Evolutionary conservation across 805 yeast species (phyloP), one percentile per base, ranked within the genome.

Genomic region (Candida insectalens): DNA sequence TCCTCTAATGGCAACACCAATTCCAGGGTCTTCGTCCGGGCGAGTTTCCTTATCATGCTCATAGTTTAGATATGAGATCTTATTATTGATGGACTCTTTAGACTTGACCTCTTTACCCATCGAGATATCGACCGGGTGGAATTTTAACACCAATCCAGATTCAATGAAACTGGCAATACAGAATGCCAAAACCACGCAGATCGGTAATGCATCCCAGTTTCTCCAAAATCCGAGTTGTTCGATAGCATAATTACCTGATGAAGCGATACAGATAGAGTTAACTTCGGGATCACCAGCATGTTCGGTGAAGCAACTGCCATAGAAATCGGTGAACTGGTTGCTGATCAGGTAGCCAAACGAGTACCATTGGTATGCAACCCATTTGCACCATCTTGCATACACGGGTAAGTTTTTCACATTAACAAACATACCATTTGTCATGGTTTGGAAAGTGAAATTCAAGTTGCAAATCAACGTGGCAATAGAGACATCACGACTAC

Each of bases 311-410:
- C 84, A 77, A 34, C 69, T 73, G 10, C 85, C 85, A 27, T 52
- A 39, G 59, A 64, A 81, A 22, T 67, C 71, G 2, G 80, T 62
- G 49, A 71, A 84, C 44, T 83, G 77, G 47, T 77, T 80, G 0
- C 87, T 67, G 27, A 69, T 46, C 36, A 77, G 47, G 2, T 76
- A 77, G 3, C 92, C 92, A 54, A 80, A 81, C 0, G 77, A 77
- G 49, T 80, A 84, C 83, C 88, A 85, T 34, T 79, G 65, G 49
- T 71, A 81, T 0, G 89, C 77, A 36, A 77, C 60, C 53, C 81
- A 84, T 49, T 79, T 82, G 4, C 78, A 68, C 95, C 95, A 84
- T 23, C 84, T 64, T 6, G 84, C 94, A 47, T 85, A 85, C 1
- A 82, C 94, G 0, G 94, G 94, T 75, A 83, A 67, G 1, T 72